These are phyloP conservation scores for Podospora pseudopauciseta DNA, from an alignment of 495 filamentous ascomycete species.

Conservation along the genomic window DNA sequence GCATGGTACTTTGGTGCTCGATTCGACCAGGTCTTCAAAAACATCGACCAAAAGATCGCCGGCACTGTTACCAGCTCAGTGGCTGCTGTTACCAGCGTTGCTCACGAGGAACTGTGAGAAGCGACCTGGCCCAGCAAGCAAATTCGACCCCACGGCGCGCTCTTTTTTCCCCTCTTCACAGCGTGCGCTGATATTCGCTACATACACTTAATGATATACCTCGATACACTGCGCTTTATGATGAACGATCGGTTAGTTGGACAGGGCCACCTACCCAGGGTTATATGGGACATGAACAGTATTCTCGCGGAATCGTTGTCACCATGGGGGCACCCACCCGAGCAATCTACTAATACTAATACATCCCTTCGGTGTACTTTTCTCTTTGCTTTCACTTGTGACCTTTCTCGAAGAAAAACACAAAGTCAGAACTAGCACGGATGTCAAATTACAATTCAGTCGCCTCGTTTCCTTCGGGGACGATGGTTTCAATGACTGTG, in stretches of 20 bases:
- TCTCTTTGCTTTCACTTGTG: neutral
- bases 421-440: constrained; percentile 64
- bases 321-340: neutral
- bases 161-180: constrained; percentile 13
- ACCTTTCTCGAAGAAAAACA: neutral
- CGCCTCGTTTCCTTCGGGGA: constrained; percentile 35
- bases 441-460: constrained; percentile 99
- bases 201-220: constrained; percentile 19
- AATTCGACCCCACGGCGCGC: constrained; percentile 9
- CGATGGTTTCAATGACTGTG: constrained; percentile 61
- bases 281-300: neutral
- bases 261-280: neutral
- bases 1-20: constrained; percentile 65
- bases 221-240: constrained; percentile 11
- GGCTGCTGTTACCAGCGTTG: constrained; percentile 14
- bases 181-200: constrained; percentile 1
- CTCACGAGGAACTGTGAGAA: constrained; percentile 44
- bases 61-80: constrained; percentile 18
- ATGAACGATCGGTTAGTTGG: constrained; percentile 12
- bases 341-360: constrained; percentile 7
- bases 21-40: constrained; percentile 48
- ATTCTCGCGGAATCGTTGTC: neutral
- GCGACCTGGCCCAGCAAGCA: constrained; percentile 3
- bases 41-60: constrained; percentile 28
- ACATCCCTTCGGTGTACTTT: constrained; percentile 1